A percentile compares a stretch with the other conserved stretches of the same genome.
Evolutionary conservation across 371 early-diverging fungal genomes (phyloP).

Genomic region (Mucor velutinosus): DNA sequence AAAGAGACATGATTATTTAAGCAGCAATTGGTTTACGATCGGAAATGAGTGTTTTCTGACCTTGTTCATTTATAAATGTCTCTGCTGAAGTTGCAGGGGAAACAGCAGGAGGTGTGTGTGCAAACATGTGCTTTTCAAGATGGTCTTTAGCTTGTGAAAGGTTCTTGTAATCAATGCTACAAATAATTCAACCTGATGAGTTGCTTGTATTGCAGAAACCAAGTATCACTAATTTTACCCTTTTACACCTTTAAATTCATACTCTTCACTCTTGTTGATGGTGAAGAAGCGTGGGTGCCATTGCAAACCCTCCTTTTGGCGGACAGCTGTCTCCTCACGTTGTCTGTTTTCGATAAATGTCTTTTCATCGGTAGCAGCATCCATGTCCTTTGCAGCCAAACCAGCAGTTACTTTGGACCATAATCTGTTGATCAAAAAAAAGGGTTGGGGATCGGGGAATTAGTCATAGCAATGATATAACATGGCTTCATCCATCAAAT

Average conservation of each 20-base stretch:
- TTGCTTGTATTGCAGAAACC: neutral
- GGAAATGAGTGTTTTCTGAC: slow-evolving; percentile 3
- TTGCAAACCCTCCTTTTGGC: slow-evolving; percentile 55
- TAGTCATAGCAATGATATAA: neutral
- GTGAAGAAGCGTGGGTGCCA: slow-evolving; percentile 70
- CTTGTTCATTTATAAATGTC: neutral
- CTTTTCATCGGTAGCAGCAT: slow-evolving; percentile 68
- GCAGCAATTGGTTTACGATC: slow-evolving; percentile 12
- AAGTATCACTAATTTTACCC: slow-evolving; percentile 12
- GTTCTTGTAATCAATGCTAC: slow-evolving; percentile 75
- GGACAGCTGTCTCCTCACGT: slow-evolving; percentile 61
- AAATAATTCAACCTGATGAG: neutral
- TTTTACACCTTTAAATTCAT: slow-evolving; percentile 19
- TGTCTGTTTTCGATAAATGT: slow-evolving; percentile 74
- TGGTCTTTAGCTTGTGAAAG: slow-evolving; percentile 38
- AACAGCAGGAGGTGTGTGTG: neutral
- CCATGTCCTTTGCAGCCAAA: slow-evolving; percentile 64
- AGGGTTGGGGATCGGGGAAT: slow-evolving; percentile 17
- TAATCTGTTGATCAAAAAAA: slow-evolving; percentile 40
- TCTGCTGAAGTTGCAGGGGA: slow-evolving; percentile 4
- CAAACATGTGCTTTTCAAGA: slow-evolving; percentile 15
- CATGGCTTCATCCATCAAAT: slow-evolving; percentile 38
- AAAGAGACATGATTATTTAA: slow-evolving; percentile 9
- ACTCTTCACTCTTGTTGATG: slow-evolving; percentile 30
- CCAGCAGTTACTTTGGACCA: slow-evolving; percentile 76